Conservation (phyloP, 257 asterid species). For the Rubia yunnanensis region DNA sequence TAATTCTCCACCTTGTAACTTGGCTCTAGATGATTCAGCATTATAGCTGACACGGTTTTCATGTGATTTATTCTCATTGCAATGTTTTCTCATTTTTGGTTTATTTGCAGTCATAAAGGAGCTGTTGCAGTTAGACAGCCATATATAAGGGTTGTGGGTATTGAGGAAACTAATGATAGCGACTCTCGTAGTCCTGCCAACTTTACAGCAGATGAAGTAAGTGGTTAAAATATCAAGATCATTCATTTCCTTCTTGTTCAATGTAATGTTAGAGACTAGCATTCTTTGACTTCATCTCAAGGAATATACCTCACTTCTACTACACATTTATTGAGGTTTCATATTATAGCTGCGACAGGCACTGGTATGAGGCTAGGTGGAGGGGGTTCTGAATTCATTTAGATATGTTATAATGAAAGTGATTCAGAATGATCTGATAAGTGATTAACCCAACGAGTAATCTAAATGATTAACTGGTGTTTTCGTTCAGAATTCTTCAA, state of each 20-base stretch:
- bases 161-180: conserved; percentile 75
- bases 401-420: background rate
- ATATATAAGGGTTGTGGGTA: conserved; percentile 84
- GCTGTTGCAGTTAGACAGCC: conserved; percentile 99
- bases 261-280: background rate
- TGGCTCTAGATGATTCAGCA: background rate
- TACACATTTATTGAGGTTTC: background rate
- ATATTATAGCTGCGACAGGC: background rate
- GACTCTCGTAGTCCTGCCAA: conserved; percentile 75
- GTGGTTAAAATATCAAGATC: conserved; percentile 10
- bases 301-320: background rate
- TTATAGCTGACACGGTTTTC: background rate
- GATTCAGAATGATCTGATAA: background rate
- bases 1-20: background rate
- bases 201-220: conserved; percentile 83
- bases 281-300: background rate
- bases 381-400: background rate
- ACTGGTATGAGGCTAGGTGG: background rate
- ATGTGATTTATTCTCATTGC: background rate
- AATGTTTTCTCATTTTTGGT: conserved; percentile 14
- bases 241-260: background rate
- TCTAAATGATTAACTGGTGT: background rate
- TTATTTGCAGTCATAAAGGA: conserved; percentile 63
- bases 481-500: background rate
- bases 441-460: too few relatives aligned